Percentiles rank a stretch among this genome's conserved stretches.
Evolutionary conservation across 129 eudicot species (phyloP).

Genomic region (Solidago caesia): DNA sequence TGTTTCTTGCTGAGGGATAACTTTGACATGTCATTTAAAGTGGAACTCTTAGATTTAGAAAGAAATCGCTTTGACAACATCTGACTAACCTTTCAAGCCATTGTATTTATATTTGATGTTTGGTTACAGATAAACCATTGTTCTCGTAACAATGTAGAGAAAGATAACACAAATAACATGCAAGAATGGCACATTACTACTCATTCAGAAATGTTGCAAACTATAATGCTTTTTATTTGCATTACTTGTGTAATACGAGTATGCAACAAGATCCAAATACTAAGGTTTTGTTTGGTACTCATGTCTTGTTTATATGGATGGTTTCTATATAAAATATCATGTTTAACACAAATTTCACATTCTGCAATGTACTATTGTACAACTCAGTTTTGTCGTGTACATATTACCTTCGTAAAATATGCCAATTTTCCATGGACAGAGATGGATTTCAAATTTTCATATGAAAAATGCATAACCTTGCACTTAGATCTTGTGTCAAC

Average conservation of each 20-base stretch:
- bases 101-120: no score
- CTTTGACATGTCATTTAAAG: constrained; percentile 9
- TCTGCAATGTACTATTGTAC: no score
- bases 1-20: neutral
- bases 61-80: no score
- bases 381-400: no score
- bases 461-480: constrained; percentile 17
- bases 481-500: constrained; percentile 14
- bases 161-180: neutral
- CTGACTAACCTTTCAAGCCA: no score
- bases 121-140: no score
- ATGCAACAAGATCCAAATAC: neutral
- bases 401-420: no score
- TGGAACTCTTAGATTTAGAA: neutral
- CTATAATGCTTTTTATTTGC: neutral
- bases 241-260: no score
- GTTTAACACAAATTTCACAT: no score
- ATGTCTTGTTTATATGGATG: neutral
- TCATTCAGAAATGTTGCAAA: neutral
- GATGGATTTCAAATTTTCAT: neutral
- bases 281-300: neutral
- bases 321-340: neutral
- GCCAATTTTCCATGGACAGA: neutral
- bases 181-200: neutral
- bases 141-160: no score